Base-by-base conservation (phyloP, 2,329 filamentous ascomycete species). In the Aspergillus uvarum region DNA sequence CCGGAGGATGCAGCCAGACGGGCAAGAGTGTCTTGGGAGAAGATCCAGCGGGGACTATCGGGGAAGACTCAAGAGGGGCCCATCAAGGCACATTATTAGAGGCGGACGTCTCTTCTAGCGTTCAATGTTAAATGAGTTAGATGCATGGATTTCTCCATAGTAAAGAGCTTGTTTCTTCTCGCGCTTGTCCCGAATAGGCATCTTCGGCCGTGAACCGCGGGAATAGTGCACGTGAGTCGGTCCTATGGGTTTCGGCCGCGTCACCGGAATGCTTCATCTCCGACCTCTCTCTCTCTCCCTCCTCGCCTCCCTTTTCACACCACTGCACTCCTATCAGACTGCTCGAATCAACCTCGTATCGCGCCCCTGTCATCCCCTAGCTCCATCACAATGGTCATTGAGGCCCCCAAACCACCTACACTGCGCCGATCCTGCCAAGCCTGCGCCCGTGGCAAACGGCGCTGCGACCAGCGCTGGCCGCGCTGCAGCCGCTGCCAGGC, bases 351-450 rank as follows among this genome's bases (percentile, higher is more conserved):
- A 22, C 26, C 52, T 47, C 14, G 32, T 31, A 1, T 21, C 24
- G 21, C n/a, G 5, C 24, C 2, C n/a, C 19, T 16, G 14, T 54
- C 10, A 11, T 19, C 24, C 4, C 16, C 26, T 12, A 26, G 21
- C 5, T 47, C 11, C 26, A 26, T 21, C 22, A 19, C 26, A 32
- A 61, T 61, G 59, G 38, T 24, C 7, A 5, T 47, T 5, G 32
- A 47, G n/a, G 47, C 24, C 16, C 22, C 38, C 19, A 56, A 42
- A 32, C 51, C 57, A 16, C 35, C 50, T 0, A 69, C 64, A n/a
- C 60, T 71, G 19, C 69, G 68, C 52, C 64, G 70, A 52, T 70
- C 68, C 35, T 72, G 70, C 49, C 64, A 68, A 61, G 63, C 67
- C 31, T 72, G 70, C 56, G 63, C 65, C 7, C 67, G 65, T 26